These are phyloP conservation scores for Tolypocladium tropicale DNA, from an alignment of 2,329 filamentous ascomycete species.

Conservation along the genomic window DNA sequence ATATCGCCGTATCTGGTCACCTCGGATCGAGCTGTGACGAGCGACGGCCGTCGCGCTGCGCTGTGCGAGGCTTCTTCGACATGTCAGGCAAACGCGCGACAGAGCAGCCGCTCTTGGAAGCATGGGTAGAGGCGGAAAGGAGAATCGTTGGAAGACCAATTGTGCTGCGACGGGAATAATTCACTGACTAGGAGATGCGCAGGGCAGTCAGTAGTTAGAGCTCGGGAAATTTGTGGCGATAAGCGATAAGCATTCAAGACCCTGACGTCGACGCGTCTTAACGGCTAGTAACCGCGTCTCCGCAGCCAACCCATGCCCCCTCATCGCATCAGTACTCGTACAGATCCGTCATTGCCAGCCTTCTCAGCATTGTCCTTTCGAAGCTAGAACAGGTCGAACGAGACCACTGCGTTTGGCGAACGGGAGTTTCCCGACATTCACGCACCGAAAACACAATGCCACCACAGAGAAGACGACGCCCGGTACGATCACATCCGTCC, in stretches of 20 bases:
- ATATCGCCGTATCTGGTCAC: slow-evolving; percentile 9
- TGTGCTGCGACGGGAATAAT: neutral
- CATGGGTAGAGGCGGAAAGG: slow-evolving; percentile 17
- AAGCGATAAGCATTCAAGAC: slow-evolving; percentile 13
- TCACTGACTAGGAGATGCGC: neutral
- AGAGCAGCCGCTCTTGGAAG: slow-evolving; percentile 21
- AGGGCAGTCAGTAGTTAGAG: neutral
- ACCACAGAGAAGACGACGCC: slow-evolving; percentile 20
- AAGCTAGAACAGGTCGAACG: neutral
- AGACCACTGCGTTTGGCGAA: neutral
- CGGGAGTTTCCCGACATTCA: neutral
- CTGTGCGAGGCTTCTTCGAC: slow-evolving; percentile 18
- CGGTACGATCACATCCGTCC: slow-evolving; percentile 9
- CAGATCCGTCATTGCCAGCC: neutral
- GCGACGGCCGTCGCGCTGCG: slow-evolving; percentile 6
- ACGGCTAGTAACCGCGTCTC: neutral
- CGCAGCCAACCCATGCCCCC: neutral
- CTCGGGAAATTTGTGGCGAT: slow-evolving; percentile 15
- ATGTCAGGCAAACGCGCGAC: slow-evolving; percentile 23
- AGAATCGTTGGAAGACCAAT: neutral
- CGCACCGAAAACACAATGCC: slow-evolving; percentile 16
- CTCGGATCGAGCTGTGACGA: slow-evolving; percentile 5
- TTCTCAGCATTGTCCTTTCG: neutral
- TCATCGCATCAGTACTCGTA: neutral
- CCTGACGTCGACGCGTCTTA: neutral